Base-by-base conservation (phyloP, 2,329 filamentous ascomycete genomes). In the Fusarium avenaceum region DNA sequence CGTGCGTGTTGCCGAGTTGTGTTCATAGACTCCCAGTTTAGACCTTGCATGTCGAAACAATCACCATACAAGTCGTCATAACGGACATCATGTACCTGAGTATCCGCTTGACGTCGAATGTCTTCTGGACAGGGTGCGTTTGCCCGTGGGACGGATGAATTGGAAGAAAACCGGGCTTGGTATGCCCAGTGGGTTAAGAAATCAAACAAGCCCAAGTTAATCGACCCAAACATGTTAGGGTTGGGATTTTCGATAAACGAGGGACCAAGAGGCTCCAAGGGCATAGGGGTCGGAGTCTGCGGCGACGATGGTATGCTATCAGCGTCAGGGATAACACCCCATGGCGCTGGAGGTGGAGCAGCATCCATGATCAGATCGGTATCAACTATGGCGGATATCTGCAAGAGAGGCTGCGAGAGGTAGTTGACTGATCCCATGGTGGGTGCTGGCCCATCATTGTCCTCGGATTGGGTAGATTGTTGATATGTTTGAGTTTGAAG, bases 21-120 rank as follows among this genome's bases (percentile, higher is more conserved):
- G 3, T 83, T 83, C 65, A 90, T 77, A 14, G 79, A 76, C 3
- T 75, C 68, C 88, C 88, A 90, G 72, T 89, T 76, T 35, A 90
- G 79, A 50, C 87, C 86, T 71, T 90, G 88, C 24, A 89, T 75
- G 70, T 90, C 88, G 57, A 79, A 87, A 46, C 70, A 54, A 47
- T 90, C 86, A 2, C 86, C 87, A n/a, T 79, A 73, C 8, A 90
- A 80, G 52, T 89, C 82, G 7, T 74, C 71, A 61, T 83, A 84
- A 4, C 74, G 61, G 32, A 81, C 70, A 44, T 75, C 66, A 8
- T 70, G 53, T 14, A 74, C 40, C 6, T 49, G 50, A 15, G 60
- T 32, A 20, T 50, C 50, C 14, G 72, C 75, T 62, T 78, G 76
- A 50, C 72, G 72, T 32, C 78, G 72, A 50, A 82, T 79, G 9